A percentile compares a stretch with the other conserved stretches of the same genome.
phyloP scores from a whole-genome alignment of 495 filamentous ascomycete genomes.

The Trichocladium uniseriatum region DNA sequence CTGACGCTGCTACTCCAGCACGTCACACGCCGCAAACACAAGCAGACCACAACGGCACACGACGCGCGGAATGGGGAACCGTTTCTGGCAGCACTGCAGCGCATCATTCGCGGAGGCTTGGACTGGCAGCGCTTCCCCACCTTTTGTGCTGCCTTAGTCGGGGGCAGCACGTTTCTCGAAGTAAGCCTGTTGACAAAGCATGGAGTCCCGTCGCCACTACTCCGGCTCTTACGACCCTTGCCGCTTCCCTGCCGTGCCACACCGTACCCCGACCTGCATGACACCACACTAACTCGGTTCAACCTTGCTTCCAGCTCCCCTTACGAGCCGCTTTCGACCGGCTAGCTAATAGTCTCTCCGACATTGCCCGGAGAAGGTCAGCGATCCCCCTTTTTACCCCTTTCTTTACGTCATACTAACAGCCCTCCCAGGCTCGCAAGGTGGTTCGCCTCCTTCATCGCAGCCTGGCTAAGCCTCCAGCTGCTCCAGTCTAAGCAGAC shows the following conservation, averaged over 20 bases:
- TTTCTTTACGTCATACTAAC: neutral
- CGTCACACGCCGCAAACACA: slow-evolving; percentile 28
- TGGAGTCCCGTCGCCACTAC: no score
- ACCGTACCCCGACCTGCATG: neutral
- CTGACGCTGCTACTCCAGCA: slow-evolving; percentile 46
- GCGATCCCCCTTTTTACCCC: neutral
- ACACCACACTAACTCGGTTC: slow-evolving; percentile 1
- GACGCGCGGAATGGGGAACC: slow-evolving; percentile 14
- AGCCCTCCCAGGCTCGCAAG: slow-evolving; percentile 29
- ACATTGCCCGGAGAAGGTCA: slow-evolving; percentile 27
- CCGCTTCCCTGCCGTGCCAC: neutral
- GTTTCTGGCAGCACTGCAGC: slow-evolving; percentile 33
- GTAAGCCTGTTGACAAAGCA: slow-evolving; percentile 25
- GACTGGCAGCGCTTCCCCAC: slow-evolving; percentile 62
- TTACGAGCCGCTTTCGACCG: slow-evolving; percentile 19
- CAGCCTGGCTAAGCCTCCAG: slow-evolving; percentile 41
- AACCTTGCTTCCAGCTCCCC: slow-evolving; percentile 21
- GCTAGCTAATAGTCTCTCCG: slow-evolving; percentile 18
- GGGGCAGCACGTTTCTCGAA: slow-evolving; percentile 68
- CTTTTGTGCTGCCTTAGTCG: slow-evolving; percentile 69
- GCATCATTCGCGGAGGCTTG: slow-evolving; percentile 38
- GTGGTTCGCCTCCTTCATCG: slow-evolving; percentile 42
- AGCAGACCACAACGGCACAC: slow-evolving; percentile 20
- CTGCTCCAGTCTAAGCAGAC: slow-evolving; percentile 40
- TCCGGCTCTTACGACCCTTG: no score